Percentiles rank a stretch among this genome's conserved stretches.
phyloP scores from a whole-genome alignment of 2,329 filamentous ascomycete genomes.

The Sordariomycetes sp. region DNA sequence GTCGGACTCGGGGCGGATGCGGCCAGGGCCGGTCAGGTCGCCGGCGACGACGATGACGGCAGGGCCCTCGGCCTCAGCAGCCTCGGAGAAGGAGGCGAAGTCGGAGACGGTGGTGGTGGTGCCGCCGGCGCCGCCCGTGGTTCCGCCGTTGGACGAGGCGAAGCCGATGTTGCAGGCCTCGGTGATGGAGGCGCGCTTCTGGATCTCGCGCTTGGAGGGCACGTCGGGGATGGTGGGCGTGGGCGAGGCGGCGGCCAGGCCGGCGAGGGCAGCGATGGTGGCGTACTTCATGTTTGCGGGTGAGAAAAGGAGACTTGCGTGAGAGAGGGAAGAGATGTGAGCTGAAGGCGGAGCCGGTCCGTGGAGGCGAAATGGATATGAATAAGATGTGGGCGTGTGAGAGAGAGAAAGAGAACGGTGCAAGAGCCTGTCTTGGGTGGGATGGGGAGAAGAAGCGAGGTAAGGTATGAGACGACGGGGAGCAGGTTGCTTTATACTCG shows the following conservation, averaged over 20 bases:
- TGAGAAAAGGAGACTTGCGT: not conserved
- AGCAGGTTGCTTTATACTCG: not conserved
- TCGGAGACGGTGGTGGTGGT: slow-evolving; percentile 17
- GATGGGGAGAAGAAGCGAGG: not conserved
- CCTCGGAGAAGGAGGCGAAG: slow-evolving; percentile 15
- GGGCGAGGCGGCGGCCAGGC: slow-evolving; percentile 18
- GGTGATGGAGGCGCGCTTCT: slow-evolving; percentile 24
- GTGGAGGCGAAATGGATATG: not conserved
- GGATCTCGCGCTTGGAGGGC: slow-evolving; percentile 14
- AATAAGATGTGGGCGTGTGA: not conserved
- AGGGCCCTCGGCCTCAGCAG: slow-evolving; percentile 15
- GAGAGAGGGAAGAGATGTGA: too few species aligned
- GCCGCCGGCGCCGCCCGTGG: slow-evolving; percentile 18
- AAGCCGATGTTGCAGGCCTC: slow-evolving; percentile 26
- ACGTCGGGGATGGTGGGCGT: slow-evolving; percentile 16
- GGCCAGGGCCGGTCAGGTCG: slow-evolving; percentile 13
- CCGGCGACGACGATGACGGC: slow-evolving; percentile 19
- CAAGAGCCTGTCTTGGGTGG: not conserved
- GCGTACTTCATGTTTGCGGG: slow-evolving; percentile 21
- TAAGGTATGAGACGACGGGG: not conserved
- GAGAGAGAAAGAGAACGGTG: not conserved
- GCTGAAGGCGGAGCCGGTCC: not conserved
- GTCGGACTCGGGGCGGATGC: slow-evolving; percentile 26
- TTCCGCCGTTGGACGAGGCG: slow-evolving; percentile 23
- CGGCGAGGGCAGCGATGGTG: slow-evolving; percentile 17